A percentile compares a stretch with the other conserved stretches of the same genome.
phyloP scores from a whole-genome alignment of 495 filamentous ascomycete genomes.

The Daldinia loculata region DNA sequence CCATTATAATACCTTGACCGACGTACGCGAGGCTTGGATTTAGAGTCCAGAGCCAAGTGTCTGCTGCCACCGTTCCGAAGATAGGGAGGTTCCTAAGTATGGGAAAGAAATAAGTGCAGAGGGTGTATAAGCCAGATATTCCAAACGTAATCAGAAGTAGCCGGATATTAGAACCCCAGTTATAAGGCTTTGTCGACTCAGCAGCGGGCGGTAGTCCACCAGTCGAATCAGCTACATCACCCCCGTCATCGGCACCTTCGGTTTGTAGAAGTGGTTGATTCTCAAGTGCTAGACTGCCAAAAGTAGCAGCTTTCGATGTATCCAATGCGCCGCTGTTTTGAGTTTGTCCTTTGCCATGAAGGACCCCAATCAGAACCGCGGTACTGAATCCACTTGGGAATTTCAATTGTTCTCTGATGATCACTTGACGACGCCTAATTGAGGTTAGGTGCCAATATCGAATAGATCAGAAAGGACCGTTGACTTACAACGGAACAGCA shows the following conservation, averaged over 20 bases:
- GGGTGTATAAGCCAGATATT: constrained; percentile 69
- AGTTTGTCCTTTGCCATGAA: constrained; percentile 68
- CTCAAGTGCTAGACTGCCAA: constrained; percentile 45
- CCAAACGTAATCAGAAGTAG: constrained; percentile 62
- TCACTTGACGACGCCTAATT: constrained; percentile 75
- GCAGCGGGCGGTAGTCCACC: constrained; percentile 19
- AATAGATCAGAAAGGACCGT: background rate
- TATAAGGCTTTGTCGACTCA: constrained; percentile 40
- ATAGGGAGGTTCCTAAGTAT: constrained; percentile 84
- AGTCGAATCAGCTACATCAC: background rate
- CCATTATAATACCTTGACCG: constrained; percentile 88
- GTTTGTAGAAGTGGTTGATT: constrained; percentile 37
- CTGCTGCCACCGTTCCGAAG: constrained; percentile 76
- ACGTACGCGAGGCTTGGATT: constrained; percentile 96
- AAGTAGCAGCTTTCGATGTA: constrained; percentile 44
- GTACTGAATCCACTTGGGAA: constrained; percentile 97
- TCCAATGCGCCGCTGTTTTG: constrained; percentile 38
- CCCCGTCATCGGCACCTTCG: constrained; percentile 26
- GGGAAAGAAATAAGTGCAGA: constrained; percentile 93
- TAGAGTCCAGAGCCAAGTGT: constrained; percentile 91
- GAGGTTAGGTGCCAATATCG: constrained; percentile 41
- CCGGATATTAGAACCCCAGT: constrained; percentile 62
- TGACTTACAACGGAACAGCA: constrained; percentile 74
- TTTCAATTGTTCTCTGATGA: constrained; percentile 88
- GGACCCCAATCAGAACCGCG: constrained; percentile 87